Evolutionary conservation across 225 moss, liverwort and hornwort species (phyloP), one percentile per base, ranked within the genome.

Genomic region (Straminergon stramineum): DNA sequence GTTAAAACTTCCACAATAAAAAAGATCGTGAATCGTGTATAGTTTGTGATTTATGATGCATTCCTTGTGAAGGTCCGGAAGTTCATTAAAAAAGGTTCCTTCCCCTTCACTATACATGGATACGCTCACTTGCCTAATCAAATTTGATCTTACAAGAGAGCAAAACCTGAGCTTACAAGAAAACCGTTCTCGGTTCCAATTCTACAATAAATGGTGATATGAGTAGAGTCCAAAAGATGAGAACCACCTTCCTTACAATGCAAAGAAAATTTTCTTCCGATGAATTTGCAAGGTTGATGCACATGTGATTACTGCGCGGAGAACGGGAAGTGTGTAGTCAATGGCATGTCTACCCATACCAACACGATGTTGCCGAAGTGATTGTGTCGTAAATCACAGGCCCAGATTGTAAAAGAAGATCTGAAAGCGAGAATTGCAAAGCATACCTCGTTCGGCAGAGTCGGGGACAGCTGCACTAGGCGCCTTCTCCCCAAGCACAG

Each of bases 401-500:
- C 73, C 16, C 23, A 37, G 45, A 75, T 55, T 30, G 39, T 65
- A 43, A 43, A 65, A 75, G 23, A 31, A 23, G 24, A 14, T 45
- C 85, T 35, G 26, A 39, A 65, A 74, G 30, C 34, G 67, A 14
- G 39, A 74, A 45, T 84, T 79, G 71, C 30, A 64, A 35, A 61
- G 53, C 67, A 57, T 89, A 94, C 91, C 92, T 71, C 83, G 60
- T 86, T 85, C 77, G 24, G 39, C 74, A 90, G 92, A 83, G 64
- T 92, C 89, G 19, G 87, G 83, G 31, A 87, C 53, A 87, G 88
- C 58, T 71, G 85, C 85, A 88, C 68, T 58, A 31, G 91, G 85
- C 43, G 75, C 83, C 89, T 73, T 45, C 89, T 94, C 91, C 75
- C 76, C 89, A 12, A 94, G 83, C 87, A 93, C 63, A 74, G 90